These are phyloP conservation scores for Salix koriyanagi DNA, from an alignment of 345 rosid species.

Conservation along the genomic window DNA sequence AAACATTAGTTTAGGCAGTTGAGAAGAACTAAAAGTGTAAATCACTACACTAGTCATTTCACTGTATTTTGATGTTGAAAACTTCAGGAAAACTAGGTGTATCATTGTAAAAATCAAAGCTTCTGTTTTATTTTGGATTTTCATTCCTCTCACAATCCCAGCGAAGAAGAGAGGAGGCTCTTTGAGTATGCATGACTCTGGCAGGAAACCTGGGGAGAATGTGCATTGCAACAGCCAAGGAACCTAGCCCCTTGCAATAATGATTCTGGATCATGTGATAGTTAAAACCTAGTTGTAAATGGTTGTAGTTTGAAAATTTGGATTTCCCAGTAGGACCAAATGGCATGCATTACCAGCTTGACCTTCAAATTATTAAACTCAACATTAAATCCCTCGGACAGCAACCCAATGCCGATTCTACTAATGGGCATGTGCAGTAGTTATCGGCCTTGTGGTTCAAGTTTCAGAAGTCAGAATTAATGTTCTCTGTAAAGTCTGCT, in stretches of 20 bases:
- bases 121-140: not conserved
- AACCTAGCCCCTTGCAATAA: conserved; percentile 3
- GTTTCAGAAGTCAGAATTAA: not conserved
- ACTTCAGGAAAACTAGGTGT: not conserved
- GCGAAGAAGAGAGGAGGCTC: not conserved
- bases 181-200: no score
- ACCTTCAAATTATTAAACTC: not conserved
- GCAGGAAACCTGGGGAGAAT: not conserved
- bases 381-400: not conserved
- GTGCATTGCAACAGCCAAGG: conserved; percentile 17
- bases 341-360: not conserved
- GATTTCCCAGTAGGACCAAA: not conserved
- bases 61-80: not conserved
- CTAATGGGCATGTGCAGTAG: not conserved
- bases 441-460: not conserved
- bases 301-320: not conserved
- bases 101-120: not conserved
- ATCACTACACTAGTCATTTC: not conserved
- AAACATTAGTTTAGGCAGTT: not conserved
- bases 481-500: not conserved
- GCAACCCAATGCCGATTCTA: not conserved
- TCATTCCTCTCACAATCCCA: conserved; percentile 1
- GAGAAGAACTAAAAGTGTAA: not conserved
- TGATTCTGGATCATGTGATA: conserved; percentile 21
- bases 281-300: conserved; percentile 3